Percentiles rank a stretch among this genome's conserved stretches.
Evolutionary conservation across 1,139 yeast genomes (phyloP).

Genomic region (Diutina scorzettiae): DNA sequence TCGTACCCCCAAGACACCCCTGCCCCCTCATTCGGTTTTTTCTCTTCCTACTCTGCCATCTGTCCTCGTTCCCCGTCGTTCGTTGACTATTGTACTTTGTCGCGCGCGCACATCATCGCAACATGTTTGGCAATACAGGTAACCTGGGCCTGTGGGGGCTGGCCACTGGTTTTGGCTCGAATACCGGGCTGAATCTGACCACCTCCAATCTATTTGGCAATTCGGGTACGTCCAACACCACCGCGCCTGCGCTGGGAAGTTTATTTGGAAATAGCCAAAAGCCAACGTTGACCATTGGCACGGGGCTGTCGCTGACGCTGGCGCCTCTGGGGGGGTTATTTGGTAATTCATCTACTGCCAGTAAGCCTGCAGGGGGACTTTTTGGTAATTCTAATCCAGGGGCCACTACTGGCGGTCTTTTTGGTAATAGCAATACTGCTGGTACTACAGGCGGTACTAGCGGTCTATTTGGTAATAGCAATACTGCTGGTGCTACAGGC

Average conservation of each 20-base stretch:
- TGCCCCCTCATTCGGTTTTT: too few relatives aligned
- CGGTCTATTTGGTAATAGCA: constrained; percentile 7
- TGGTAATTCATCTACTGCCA: neutral
- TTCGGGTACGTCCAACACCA: neutral
- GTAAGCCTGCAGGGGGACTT: neutral
- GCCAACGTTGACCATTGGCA: neutral
- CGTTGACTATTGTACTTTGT: too few relatives aligned
- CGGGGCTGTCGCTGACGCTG: neutral
- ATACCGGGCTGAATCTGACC: neutral
- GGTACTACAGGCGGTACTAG: neutral
- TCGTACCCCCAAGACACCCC: too few relatives aligned
- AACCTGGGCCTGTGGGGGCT: neutral
- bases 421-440: constrained; percentile 4
- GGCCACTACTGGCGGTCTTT: constrained; percentile 7
- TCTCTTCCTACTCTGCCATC: too few relatives aligned
- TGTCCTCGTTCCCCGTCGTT: too few relatives aligned
- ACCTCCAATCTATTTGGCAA: neutral
- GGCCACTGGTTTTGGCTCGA: neutral
- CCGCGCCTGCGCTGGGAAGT: too few relatives aligned
- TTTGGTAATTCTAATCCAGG: neutral
- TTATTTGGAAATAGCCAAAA: neutral
- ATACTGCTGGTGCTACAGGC: neutral
- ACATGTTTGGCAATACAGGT: neutral
- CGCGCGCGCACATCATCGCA: constrained; percentile 1
- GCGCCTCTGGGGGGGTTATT: neutral